Conservation (phyloP, 306 rosid genomes). For the Acacia crassicarpa region DNA sequence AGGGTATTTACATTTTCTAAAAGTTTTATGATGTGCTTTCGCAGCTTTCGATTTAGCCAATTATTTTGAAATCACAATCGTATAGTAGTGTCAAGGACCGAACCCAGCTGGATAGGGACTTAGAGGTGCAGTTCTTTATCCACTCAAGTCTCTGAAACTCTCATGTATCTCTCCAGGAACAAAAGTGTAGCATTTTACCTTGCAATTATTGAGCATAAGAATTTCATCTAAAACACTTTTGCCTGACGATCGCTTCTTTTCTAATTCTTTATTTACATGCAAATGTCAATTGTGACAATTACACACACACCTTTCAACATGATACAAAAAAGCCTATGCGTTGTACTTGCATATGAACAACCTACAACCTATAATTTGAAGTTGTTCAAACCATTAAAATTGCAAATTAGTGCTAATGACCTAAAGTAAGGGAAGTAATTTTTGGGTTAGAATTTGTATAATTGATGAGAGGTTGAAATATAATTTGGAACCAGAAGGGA, state of each 20-base stretch:
- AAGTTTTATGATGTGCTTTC: constrained; percentile 31
- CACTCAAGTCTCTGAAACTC: neutral
- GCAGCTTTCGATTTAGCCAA: constrained; percentile 73
- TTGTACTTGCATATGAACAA: neutral
- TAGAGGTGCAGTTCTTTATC: constrained; percentile 59
- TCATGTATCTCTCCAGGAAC: neutral
- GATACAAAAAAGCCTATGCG: neutral
- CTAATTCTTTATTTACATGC: neutral
- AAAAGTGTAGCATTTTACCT: neutral
- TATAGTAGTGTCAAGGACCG: constrained; percentile 89
- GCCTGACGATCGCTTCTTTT: neutral
- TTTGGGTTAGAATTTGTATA: neutral
- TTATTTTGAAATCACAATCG: constrained; percentile 81
- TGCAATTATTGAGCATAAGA: neutral
- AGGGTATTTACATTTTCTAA: neutral
- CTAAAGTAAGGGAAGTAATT: neutral
- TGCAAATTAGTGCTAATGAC: neutral
- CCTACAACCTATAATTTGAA: neutral
- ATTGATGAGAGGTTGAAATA: neutral
- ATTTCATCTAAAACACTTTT: neutral
- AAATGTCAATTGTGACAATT: neutral
- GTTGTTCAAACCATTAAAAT: neutral
- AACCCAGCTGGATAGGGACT: constrained; percentile 85
- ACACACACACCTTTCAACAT: neutral
- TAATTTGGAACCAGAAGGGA: neutral